These are phyloP conservation scores for Fusarium protoensiforme DNA, from an alignment of 2,329 filamentous ascomycete genomes.

Conservation along the genomic window DNA sequence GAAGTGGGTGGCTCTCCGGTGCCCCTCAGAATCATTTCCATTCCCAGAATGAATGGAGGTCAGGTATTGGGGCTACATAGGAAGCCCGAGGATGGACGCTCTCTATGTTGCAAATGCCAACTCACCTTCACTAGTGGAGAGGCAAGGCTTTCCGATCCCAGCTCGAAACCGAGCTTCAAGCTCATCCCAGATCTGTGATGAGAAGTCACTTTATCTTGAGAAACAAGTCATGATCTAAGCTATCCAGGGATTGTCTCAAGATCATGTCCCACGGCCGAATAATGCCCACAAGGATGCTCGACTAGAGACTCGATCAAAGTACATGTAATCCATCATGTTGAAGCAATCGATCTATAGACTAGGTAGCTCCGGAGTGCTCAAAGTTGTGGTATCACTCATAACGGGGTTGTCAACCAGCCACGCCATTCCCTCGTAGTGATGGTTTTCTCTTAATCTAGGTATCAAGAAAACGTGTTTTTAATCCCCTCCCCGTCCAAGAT, in stretches of 20 bases:
- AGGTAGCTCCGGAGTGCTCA: constrained; percentile 42
- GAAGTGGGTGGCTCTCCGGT: constrained; percentile 11
- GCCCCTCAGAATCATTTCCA: constrained; percentile 14
- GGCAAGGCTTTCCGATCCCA: constrained; percentile 7
- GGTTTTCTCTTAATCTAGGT: constrained; percentile 34
- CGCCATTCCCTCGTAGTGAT: constrained; percentile 28
- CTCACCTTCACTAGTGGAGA: constrained; percentile 1
- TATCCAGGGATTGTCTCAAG: too few species aligned
- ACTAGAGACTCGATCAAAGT: neutral
- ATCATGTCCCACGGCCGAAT: too few species aligned
- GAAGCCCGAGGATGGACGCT: constrained; percentile 8
- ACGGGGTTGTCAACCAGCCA: constrained; percentile 41
- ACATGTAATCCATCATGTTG: constrained; percentile 8
- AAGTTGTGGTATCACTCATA: constrained; percentile 44
- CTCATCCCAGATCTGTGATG: constrained; percentile 25
- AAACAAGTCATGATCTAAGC: neutral
- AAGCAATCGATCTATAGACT: constrained; percentile 44
- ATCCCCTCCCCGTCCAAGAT: constrained; percentile 32
- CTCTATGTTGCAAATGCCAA: constrained; percentile 37
- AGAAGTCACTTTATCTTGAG: constrained; percentile 26
- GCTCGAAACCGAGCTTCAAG: constrained; percentile 7
- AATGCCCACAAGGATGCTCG: neutral
- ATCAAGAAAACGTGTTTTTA: constrained; percentile 24
- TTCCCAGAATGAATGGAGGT: too few species aligned
- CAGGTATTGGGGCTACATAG: too few species aligned